phyloP scores from a whole-genome alignment of 331 rosid species.

The Acacia concinna region DNA sequence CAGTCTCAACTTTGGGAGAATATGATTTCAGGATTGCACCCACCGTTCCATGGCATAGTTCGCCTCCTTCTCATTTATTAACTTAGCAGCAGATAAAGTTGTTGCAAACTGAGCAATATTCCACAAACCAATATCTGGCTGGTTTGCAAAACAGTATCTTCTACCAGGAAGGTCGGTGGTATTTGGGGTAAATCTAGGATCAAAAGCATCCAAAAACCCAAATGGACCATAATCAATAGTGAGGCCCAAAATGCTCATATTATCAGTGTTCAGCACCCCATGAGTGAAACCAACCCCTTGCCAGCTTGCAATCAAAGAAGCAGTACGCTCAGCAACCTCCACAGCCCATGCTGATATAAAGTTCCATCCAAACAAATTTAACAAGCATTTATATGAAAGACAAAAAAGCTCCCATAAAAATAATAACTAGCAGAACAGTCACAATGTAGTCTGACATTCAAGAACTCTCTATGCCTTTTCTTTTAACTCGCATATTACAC shows the following conservation, averaged over 20 bases:
- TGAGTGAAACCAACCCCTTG: slow-evolving; percentile 99
- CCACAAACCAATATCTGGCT: slow-evolving; percentile 98
- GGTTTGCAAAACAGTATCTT: slow-evolving; percentile 97
- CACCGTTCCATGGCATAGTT: slow-evolving; percentile 97
- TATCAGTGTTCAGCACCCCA: slow-evolving; percentile 97
- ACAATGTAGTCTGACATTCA: background rate
- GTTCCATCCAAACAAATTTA: slow-evolving; percentile 27
- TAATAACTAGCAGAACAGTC: background rate
- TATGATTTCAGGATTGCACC: slow-evolving; percentile 23
- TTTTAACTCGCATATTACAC: background rate
- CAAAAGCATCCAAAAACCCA: slow-evolving; percentile 99
- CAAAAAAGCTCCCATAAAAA: background rate
- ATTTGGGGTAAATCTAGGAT: slow-evolving; percentile 93
- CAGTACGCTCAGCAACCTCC: slow-evolving; percentile 96
- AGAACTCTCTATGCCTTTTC: background rate
- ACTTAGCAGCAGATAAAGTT: slow-evolving; percentile 66
- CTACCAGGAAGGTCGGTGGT: slow-evolving; percentile 99
- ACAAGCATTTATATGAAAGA: background rate
- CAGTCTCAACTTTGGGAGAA: slow-evolving; percentile 9
- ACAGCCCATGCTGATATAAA: slow-evolving; percentile 81
- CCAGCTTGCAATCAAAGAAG: slow-evolving; percentile 89
- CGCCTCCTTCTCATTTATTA: slow-evolving; percentile 87
- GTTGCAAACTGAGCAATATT: slow-evolving; percentile 79
- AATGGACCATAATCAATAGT: slow-evolving; percentile 96
- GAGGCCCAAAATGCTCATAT: slow-evolving; percentile 98